Evolutionary conservation across 2,329 filamentous ascomycete species (phyloP).

Genomic region (Cordyceps cicadae): DNA sequence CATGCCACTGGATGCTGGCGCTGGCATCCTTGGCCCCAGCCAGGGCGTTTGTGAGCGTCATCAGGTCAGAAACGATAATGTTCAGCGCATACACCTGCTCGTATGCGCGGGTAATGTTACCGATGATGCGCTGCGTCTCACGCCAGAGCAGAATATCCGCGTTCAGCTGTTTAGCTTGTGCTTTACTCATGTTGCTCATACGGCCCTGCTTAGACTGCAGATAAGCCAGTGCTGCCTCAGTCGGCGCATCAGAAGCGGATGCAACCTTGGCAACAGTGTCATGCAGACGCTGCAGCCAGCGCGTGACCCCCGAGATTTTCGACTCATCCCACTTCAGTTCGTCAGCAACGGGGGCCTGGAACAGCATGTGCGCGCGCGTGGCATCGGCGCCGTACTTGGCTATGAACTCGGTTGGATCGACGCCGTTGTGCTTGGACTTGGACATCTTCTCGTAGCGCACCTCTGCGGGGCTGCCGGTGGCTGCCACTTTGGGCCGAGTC

Average conservation of each 20-base stretch:
- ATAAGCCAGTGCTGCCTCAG: constrained; percentile 23
- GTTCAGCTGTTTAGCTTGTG: constrained; percentile 33
- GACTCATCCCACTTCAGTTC: constrained; percentile 81
- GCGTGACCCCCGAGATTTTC: constrained; percentile 71
- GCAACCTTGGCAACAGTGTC: constrained; percentile 39
- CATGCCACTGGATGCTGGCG: constrained; percentile 37
- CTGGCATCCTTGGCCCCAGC: constrained; percentile 35
- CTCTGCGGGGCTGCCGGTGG: constrained; percentile 49
- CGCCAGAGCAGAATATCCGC: constrained; percentile 51
- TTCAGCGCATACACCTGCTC: constrained; percentile 69
- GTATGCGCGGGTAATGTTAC: constrained; percentile 59
- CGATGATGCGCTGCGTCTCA: constrained; percentile 58
- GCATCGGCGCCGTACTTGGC: constrained; percentile 72
- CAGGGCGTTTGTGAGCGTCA: constrained; percentile 67
- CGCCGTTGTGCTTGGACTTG: constrained; percentile 88
- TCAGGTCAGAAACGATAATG: constrained; percentile 75
- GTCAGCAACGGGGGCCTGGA: constrained; percentile 77
- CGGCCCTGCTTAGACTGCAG: constrained; percentile 28
- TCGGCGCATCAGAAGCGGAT: constrained; percentile 10
- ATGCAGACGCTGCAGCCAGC: constrained; percentile 67
- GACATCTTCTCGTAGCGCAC: constrained; percentile 86
- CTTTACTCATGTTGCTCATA: constrained; percentile 22
- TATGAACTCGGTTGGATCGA: constrained; percentile 69
- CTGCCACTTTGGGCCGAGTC: constrained; percentile 50
- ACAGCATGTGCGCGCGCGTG: constrained; percentile 78